phyloP scores from a whole-genome alignment of 805 yeast species.

The Saturnispora kantuleensis region DNA sequence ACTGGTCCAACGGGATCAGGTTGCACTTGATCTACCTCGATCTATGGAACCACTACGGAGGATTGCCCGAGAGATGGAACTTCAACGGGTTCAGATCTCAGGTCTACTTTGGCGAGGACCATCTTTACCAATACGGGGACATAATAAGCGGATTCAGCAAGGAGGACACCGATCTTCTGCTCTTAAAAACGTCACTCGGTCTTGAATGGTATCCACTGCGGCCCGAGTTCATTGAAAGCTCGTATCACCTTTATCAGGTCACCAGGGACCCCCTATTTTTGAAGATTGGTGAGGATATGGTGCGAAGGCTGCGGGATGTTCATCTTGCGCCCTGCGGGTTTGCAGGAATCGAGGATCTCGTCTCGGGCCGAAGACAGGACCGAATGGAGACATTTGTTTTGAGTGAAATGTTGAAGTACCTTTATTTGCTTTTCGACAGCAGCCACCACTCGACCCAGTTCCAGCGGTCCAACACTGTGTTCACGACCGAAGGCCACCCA shows the following conservation, averaged over 20 bases:
- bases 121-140: constrained; percentile 15
- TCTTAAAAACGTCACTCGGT: constrained; percentile 32
- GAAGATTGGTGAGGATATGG: constrained; percentile 58
- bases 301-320: constrained; percentile 42
- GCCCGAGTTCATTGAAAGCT: constrained; percentile 87
- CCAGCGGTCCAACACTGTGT: constrained; percentile 31
- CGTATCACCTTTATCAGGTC: constrained; percentile 73
- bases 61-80: constrained; percentile 86
- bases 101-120: constrained; percentile 8
- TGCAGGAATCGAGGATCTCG: constrained; percentile 62
- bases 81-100: constrained; percentile 22
- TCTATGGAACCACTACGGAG: constrained; percentile 71
- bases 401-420: constrained; percentile 78
- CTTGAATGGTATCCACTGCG: constrained; percentile 89
- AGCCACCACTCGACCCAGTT: constrained; percentile 18
- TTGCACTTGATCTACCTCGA: constrained; percentile 58
- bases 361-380: constrained; percentile 54
- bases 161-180: constrained; percentile 18
- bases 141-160: constrained; percentile 15
- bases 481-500: constrained; percentile 91
- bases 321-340: constrained; percentile 69
- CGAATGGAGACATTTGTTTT: constrained; percentile 89
- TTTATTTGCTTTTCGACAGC: constrained; percentile 66
- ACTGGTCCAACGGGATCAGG: constrained; percentile 51
- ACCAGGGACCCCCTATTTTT: constrained; percentile 80